These are phyloP conservation scores for Pestalotiopsis sp. DNA, from an alignment of 2,329 filamentous ascomycete species.

Conservation along the genomic window DNA sequence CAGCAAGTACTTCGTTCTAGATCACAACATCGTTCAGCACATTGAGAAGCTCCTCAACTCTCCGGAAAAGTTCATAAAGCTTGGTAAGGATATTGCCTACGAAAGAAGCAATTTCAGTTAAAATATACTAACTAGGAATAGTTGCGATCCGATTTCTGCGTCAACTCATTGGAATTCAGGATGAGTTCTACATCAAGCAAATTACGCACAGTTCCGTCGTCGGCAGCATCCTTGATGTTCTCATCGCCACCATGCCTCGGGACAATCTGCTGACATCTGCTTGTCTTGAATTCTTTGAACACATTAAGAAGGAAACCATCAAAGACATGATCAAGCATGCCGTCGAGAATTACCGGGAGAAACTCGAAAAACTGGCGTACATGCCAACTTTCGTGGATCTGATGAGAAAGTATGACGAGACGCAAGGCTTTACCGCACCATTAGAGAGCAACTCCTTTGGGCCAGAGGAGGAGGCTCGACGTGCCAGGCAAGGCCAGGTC, in stretches of 20 bases:
- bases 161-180: slow-evolving; percentile 79
- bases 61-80: slow-evolving; percentile 88
- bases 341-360: slow-evolving; percentile 81
- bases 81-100: slow-evolving; percentile 57
- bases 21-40: slow-evolving; percentile 75
- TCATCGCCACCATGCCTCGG: slow-evolving; percentile 82
- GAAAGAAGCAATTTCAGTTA: background rate
- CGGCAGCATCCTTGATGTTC: slow-evolving; percentile 80
- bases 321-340: slow-evolving; percentile 83
- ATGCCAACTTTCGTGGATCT: slow-evolving; percentile 83
- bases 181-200: slow-evolving; percentile 88
- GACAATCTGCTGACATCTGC: slow-evolving; percentile 95
- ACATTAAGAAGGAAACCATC: slow-evolving; percentile 79
- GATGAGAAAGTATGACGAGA: slow-evolving; percentile 77
- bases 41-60: slow-evolving; percentile 82
- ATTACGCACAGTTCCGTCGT: slow-evolving; percentile 81
- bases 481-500: slow-evolving; percentile 34
- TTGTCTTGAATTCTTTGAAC: slow-evolving; percentile 91
- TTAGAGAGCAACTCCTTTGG: slow-evolving; percentile 75
- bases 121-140: slow-evolving; percentile 33
- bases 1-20: slow-evolving; percentile 85
- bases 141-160: slow-evolving; percentile 94
- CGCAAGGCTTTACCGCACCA: slow-evolving; percentile 63
- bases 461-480: slow-evolving; percentile 60
- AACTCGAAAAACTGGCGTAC: slow-evolving; percentile 75